These are phyloP conservation scores for Cicer cuneatum DNA, from an alignment of 306 rosid species.

Conservation along the genomic window DNA sequence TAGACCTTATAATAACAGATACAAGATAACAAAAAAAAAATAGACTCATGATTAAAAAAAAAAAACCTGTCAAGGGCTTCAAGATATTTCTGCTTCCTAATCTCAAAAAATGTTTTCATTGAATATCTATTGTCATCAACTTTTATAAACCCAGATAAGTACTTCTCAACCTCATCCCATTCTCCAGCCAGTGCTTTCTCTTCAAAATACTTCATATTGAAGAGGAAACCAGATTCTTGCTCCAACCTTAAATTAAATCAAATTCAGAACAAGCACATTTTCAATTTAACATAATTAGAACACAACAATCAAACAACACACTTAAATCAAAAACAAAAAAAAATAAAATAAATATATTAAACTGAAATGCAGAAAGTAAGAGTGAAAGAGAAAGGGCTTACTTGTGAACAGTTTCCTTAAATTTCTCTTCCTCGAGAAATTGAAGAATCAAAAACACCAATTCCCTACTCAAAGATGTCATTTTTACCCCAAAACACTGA, in stretches of 20 bases:
- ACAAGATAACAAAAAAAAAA: neutral
- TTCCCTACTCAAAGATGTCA: conserved; percentile 76
- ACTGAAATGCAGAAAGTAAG: neutral
- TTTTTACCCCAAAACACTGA: conserved; percentile 22
- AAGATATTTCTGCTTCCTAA: conserved; percentile 84
- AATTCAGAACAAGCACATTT: conserved; percentile 26
- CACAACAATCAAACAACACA: neutral
- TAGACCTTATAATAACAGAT: neutral
- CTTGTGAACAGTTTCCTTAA: conserved; percentile 71
- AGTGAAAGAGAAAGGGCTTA: conserved; percentile 23
- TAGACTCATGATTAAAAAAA: neutral
- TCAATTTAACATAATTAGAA: conserved; percentile 9
- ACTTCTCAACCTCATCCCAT: conserved; percentile 83
- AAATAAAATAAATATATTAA: neutral
- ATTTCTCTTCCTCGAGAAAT: conserved; percentile 83
- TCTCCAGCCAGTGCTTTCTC: conserved; percentile 74
- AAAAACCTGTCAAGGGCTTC: conserved; percentile 82
- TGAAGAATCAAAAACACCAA: conserved; percentile 81
- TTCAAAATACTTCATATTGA: conserved; percentile 78
- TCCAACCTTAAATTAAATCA: conserved; percentile 58
- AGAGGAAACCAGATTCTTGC: conserved; percentile 73
- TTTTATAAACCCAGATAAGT: conserved; percentile 74
- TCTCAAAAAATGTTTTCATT: conserved; percentile 76
- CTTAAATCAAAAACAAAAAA: neutral
- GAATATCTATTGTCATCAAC: conserved; percentile 78